Evolutionary conservation across 2,329 filamentous ascomycete species (phyloP).

Genomic region (Meredithiella fracta): DNA sequence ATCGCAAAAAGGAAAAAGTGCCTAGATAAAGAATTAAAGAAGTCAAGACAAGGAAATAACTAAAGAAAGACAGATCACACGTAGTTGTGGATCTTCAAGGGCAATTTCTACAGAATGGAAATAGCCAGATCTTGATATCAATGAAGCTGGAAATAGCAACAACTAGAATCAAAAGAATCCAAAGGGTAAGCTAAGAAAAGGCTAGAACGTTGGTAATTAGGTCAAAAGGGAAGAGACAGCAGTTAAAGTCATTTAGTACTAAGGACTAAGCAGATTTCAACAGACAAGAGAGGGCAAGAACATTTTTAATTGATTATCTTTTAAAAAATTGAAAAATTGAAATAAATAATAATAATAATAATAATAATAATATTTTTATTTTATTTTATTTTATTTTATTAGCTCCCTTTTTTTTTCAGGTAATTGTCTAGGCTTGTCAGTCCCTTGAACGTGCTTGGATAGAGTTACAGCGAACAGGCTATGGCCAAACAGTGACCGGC

Average conservation of each 20-base stretch:
- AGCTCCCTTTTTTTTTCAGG: too few relatives aligned
- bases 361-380: not conserved
- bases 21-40: not conserved
- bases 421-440: too few relatives aligned
- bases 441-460: too few relatives aligned
- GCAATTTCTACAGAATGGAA: not conserved
- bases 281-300: too few relatives aligned
- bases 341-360: not conserved
- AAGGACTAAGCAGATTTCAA: too few relatives aligned
- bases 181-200: not conserved
- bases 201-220: not conserved
- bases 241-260: not conserved
- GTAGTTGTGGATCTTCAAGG: not conserved
- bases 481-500: too few relatives aligned
- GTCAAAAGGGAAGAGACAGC: not conserved
- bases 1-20: not conserved
- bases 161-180: not conserved
- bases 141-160: not conserved
- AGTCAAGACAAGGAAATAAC: not conserved
- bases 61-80: not conserved
- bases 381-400: not conserved
- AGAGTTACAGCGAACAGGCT: too few relatives aligned
- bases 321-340: not conserved
- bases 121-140: not conserved
- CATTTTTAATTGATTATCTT: too few relatives aligned